phyloP scores from a whole-genome alignment of 352 stramenopile species.

The Pythium folliculosum region DNA sequence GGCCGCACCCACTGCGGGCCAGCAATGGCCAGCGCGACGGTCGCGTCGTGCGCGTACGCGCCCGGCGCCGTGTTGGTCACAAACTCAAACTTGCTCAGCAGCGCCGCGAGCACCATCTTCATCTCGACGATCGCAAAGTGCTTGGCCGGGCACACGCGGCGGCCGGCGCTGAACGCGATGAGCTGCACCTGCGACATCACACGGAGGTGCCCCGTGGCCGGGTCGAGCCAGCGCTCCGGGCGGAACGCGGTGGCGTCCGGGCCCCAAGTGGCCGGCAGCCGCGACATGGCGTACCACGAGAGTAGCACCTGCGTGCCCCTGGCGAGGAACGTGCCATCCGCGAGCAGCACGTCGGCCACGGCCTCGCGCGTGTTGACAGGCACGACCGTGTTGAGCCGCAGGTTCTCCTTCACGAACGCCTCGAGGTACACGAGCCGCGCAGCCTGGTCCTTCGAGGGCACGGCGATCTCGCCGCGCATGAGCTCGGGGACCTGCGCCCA shows the following conservation, averaged over 20 bases:
- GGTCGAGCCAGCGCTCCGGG: slow-evolving; percentile 69
- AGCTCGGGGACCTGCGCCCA: slow-evolving; percentile 39
- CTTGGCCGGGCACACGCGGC: slow-evolving; percentile 60
- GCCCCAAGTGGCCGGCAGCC: slow-evolving; percentile 46
- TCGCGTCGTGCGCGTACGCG: slow-evolving; percentile 19
- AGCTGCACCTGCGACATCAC: slow-evolving; percentile 67
- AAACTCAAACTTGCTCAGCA: slow-evolving; percentile 50
- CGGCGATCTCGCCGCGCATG: slow-evolving; percentile 21
- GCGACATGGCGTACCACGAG: slow-evolving; percentile 40
- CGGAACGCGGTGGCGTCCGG: slow-evolving; percentile 64
- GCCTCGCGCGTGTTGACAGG: slow-evolving; percentile 53
- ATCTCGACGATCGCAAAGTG: slow-evolving; percentile 64
- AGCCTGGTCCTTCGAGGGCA: slow-evolving; percentile 43
- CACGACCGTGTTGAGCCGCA: slow-evolving; percentile 64
- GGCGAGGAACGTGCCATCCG: slow-evolving; percentile 62
- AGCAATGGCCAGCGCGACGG: slow-evolving; percentile 46
- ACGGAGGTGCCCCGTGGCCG: slow-evolving; percentile 31
- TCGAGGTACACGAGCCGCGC: slow-evolving; percentile 64
- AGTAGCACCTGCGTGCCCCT: slow-evolving; percentile 55
- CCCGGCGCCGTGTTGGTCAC: slow-evolving; percentile 33
- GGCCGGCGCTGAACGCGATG: slow-evolving; percentile 63
- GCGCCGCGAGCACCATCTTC: slow-evolving; percentile 47
- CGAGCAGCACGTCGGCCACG: slow-evolving; percentile 50
- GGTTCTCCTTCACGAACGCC: slow-evolving; percentile 60
- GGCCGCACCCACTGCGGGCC: slow-evolving; percentile 20